A percentile compares a stretch with the other conserved stretches of the same genome.
Evolutionary conservation across 805 yeast species (phyloP).

Genomic region (Debaryomyces castellii): DNA sequence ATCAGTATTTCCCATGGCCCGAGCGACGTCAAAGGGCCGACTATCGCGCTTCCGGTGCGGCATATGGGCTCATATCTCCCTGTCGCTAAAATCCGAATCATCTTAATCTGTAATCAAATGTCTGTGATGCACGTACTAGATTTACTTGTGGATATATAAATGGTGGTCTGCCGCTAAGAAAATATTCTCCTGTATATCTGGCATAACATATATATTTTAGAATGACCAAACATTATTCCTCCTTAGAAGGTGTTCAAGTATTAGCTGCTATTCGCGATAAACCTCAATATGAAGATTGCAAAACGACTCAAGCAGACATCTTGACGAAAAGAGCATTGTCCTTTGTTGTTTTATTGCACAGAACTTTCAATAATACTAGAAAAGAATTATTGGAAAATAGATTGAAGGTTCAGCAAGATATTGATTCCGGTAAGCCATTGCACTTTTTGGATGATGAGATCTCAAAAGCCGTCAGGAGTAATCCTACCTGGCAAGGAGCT

Average conservation of each 20-base stretch:
- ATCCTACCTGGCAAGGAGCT: constrained; percentile 19
- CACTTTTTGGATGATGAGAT: constrained; percentile 13
- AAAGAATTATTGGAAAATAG: constrained; percentile 14
- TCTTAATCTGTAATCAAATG: neutral
- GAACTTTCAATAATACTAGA: constrained; percentile 16
- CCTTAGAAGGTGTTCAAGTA: constrained; percentile 10
- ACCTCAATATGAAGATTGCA: constrained; percentile 11
- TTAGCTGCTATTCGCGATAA: constrained; percentile 11
- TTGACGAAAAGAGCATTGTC: constrained; percentile 16
- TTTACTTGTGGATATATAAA: neutral
- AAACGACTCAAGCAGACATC: constrained; percentile 19
- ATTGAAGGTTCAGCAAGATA: constrained; percentile 11
- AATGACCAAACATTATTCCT: constrained; percentile 1
- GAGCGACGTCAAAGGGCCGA: neutral
- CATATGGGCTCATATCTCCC: neutral
- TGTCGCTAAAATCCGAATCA: neutral
- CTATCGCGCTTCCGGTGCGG: neutral
- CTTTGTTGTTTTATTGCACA: constrained; percentile 18
- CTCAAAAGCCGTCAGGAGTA: constrained; percentile 7
- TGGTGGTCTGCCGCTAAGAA: neutral
- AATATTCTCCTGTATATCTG: no score
- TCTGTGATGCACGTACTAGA: neutral
- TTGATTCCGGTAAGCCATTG: constrained; percentile 13
- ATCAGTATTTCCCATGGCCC: neutral
- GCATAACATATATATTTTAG: neutral